These are phyloP conservation scores for Davidsoniella australis DNA, from an alignment of 2,329 filamentous ascomycete species.

Conservation along the genomic window DNA sequence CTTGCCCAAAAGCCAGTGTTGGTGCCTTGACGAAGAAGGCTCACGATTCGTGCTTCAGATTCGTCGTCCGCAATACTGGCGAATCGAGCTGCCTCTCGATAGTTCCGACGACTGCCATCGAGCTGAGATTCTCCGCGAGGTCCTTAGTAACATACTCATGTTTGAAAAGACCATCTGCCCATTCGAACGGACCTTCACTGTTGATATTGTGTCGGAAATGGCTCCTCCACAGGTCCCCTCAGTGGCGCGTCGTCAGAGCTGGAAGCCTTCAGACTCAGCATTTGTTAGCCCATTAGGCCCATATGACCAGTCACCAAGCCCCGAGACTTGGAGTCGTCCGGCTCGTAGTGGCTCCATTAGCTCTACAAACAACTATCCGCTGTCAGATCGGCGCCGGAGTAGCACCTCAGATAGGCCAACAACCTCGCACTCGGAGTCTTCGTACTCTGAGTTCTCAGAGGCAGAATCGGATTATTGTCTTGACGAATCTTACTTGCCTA, in stretches of 20 bases:
- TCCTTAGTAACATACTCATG: conserved; percentile 55
- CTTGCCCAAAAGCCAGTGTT: conserved; percentile 77
- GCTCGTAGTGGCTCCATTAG: conserved; percentile 4
- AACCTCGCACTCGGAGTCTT: conserved; percentile 12
- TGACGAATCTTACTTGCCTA: conserved; percentile 9
- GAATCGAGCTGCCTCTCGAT: conserved; percentile 58
- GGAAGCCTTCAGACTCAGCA: conserved; percentile 5
- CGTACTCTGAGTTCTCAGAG: conserved; percentile 9
- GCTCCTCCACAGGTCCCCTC: conserved; percentile 39
- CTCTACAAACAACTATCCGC: conserved; percentile 2
- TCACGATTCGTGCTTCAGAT: conserved; percentile 76
- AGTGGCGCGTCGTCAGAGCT: conserved; percentile 1
- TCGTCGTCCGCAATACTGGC: conserved; percentile 68
- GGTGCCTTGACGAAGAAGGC: conserved; percentile 73
- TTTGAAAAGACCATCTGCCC: conserved; percentile 84
- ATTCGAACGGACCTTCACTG: conserved; percentile 60
- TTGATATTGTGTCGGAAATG: conserved; percentile 31
- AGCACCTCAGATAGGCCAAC: conserved; percentile 6
- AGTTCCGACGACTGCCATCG: conserved; percentile 41
- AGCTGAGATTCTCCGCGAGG: conserved; percentile 49
- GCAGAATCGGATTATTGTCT: conserved; percentile 10
- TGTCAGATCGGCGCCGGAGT: conserved; percentile 1
- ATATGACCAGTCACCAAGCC: conserved; percentile 9
- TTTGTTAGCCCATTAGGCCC: conserved; percentile 10
- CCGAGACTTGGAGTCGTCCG: neutral